These are phyloP conservation scores for Tulasnella sp. DNA, from an alignment of 768 basidiomycete species.

Conservation along the genomic window DNA sequence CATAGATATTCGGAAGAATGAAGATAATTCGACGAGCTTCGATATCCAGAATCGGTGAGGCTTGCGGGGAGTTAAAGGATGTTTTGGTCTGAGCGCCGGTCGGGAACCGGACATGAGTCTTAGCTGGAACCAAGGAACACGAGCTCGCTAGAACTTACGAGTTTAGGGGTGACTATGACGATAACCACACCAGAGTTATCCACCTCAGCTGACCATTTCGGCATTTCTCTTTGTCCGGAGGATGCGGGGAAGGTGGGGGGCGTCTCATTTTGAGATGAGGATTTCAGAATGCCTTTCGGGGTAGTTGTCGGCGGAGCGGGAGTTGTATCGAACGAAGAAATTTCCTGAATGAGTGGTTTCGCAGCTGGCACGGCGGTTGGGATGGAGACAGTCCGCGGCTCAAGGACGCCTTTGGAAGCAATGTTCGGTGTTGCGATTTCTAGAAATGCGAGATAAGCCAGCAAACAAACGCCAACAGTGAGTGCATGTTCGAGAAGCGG, in stretches of 20 bases:
- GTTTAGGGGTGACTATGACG: slow-evolving; percentile 50
- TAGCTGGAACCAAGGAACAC: neutral
- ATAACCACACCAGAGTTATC: slow-evolving; percentile 44
- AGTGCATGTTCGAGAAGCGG: slow-evolving; percentile 5
- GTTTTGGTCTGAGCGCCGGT: neutral
- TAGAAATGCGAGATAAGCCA: neutral
- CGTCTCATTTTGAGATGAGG: neutral
- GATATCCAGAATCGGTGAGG: slow-evolving; percentile 57
- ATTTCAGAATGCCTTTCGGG: neutral
- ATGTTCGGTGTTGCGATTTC: slow-evolving; percentile 70
- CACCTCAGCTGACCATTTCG: slow-evolving; percentile 23
- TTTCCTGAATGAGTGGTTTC: slow-evolving; percentile 51
- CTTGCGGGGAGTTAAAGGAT: slow-evolving; percentile 45
- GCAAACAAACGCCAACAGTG: neutral
- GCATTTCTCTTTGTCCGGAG: neutral
- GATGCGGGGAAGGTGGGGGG: neutral
- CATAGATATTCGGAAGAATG: slow-evolving; percentile 46
- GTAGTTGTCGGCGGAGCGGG: neutral
- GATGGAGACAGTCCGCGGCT: slow-evolving; percentile 55
- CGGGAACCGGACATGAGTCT: neutral
- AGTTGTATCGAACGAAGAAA: slow-evolving; percentile 31
- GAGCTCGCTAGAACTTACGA: slow-evolving; percentile 47
- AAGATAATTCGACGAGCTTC: slow-evolving; percentile 59
- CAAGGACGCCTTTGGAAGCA: slow-evolving; percentile 64
- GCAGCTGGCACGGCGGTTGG: slow-evolving; percentile 45